Base-by-base conservation (phyloP, 306 rosid genomes). In the Quercus robur region DNA sequence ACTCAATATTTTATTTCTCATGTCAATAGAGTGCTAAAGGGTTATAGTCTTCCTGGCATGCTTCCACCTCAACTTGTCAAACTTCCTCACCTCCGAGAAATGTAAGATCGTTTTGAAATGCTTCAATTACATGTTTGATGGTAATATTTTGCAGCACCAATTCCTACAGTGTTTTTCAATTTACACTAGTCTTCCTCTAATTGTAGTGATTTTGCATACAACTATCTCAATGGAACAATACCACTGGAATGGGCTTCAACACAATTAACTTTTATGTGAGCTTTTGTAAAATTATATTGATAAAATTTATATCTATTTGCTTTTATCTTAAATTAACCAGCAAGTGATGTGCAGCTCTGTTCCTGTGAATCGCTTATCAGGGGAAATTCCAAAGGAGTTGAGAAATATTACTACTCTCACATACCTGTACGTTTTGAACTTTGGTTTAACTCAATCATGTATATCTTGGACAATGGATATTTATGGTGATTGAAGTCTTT, bases 1-100 rank as follows among this genome's bases (percentile, higher is more conserved):
- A 49, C 62, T 56, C 78, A 35, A 55, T 49, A 46, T 51, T 26
- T 38, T 26, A 33, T 59, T 80, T 74, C 30, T 61, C 68, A 75
- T 78, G 46, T 67, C 6, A 77, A 78, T 59, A 94, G 99, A 78
- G 20, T 0, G 1, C 82, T 94, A 79, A 92, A 88, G 87, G 19
- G 81, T 59, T 68, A 59, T 78, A 90, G 74, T 81, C 90, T 91
- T 78, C 94, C 97, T 18, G 97, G 99, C 56, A 26, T 75, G 77
- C 99, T 94, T 84, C 97, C 99, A 66, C 87, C 93, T 81, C 93
- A 92, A 73, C 81, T 94, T 84, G 87, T 86, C 83, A 92, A 88
- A 73, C 97, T 94, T 88, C 93, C 90, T 80, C 85, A 87, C 79
- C 94, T 94, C 72, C 73, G 20, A 85, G 58, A 57, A 81, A 79